These are phyloP conservation scores for cucumber (Cucumis sativus) DNA, from an alignment of 306 rosid genomes.

Conservation along the genomic window DNA sequence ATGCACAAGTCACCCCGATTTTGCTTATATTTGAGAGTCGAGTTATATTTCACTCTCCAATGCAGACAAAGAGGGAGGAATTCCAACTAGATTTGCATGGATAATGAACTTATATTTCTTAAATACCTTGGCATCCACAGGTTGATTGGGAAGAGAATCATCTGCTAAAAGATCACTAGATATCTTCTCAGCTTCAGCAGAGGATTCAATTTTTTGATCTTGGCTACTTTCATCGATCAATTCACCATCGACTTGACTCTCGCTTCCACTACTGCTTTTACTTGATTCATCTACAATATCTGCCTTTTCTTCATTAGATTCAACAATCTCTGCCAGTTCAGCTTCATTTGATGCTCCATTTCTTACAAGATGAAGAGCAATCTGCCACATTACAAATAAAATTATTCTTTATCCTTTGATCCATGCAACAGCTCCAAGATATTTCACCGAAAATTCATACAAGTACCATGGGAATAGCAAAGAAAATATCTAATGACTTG, in stretches of 20 bases:
- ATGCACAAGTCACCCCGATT: neutral
- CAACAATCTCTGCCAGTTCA: conserved; percentile 18
- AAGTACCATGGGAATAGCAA: neutral
- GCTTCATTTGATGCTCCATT: conserved; percentile 34
- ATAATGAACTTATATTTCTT: neutral
- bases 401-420: neutral
- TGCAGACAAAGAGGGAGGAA: neutral
- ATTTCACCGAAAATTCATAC: neutral
- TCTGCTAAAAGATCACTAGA: conserved; percentile 22
- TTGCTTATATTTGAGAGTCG: neutral
- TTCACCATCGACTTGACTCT: conserved; percentile 5
- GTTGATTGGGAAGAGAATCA: conserved; percentile 25
- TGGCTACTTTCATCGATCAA: conserved; percentile 18
- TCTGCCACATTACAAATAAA: conserved; percentile 47
- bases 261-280: conserved; percentile 14
- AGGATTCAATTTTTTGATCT: conserved; percentile 26
- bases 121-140: conserved; percentile 40
- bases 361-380: conserved; percentile 84
- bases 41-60: neutral
- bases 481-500: neutral
- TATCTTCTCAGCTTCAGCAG: conserved; percentile 12
- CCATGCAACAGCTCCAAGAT: neutral
- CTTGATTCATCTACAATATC: conserved; percentile 18
- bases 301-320: conserved; percentile 18
- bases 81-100: neutral